These are phyloP conservation scores for Cystofilobasidium macerans DNA, from an alignment of 768 basidiomycete species.

Conservation along the genomic window DNA sequence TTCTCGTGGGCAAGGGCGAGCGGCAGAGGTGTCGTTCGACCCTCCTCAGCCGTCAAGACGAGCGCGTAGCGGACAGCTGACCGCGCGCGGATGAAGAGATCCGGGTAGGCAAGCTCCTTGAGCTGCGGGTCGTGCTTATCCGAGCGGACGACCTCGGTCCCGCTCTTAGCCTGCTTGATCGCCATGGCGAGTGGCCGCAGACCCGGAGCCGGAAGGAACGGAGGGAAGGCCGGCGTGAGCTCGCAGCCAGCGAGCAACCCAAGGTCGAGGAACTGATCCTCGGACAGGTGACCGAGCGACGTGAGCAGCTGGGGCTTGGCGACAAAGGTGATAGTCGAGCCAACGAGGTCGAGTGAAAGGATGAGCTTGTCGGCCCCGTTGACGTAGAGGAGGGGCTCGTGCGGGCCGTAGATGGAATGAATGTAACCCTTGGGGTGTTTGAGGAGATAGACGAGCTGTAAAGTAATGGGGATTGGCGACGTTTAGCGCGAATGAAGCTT, in stretches of 20 bases:
- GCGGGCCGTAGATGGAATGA: slow-evolving; percentile 83
- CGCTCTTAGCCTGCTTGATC: slow-evolving; percentile 85
- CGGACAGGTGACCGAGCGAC: slow-evolving; percentile 50
- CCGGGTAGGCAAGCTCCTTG: slow-evolving; percentile 64
- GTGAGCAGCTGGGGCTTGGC: slow-evolving; percentile 65
- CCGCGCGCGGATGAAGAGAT: slow-evolving; percentile 77
- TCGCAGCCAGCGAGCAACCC: slow-evolving; percentile 86
- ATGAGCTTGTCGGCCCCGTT: slow-evolving; percentile 68
- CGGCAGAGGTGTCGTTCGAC: slow-evolving; percentile 40
- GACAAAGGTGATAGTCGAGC: slow-evolving; percentile 51
- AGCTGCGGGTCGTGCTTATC: slow-evolving; percentile 53
- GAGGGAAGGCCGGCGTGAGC: slow-evolving; percentile 46
- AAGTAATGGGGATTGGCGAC: neutral
- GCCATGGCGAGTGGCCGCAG: slow-evolving; percentile 32
- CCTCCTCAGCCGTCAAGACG: slow-evolving; percentile 68
- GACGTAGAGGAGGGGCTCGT: slow-evolving; percentile 80
- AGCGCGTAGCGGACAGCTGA: slow-evolving; percentile 86
- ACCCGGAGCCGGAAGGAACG: slow-evolving; percentile 32
- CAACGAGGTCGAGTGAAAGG: slow-evolving; percentile 67
- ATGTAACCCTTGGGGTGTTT: slow-evolving; percentile 87
- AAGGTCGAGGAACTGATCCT: slow-evolving; percentile 91
- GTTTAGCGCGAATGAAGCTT: neutral
- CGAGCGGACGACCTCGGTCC: slow-evolving; percentile 37
- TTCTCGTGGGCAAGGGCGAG: slow-evolving; percentile 45
- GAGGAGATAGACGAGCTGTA: slow-evolving; percentile 83